Conservation (phyloP, 371 early-diverging fungal genomes). For the Blastocladiella emersonii region DNA sequence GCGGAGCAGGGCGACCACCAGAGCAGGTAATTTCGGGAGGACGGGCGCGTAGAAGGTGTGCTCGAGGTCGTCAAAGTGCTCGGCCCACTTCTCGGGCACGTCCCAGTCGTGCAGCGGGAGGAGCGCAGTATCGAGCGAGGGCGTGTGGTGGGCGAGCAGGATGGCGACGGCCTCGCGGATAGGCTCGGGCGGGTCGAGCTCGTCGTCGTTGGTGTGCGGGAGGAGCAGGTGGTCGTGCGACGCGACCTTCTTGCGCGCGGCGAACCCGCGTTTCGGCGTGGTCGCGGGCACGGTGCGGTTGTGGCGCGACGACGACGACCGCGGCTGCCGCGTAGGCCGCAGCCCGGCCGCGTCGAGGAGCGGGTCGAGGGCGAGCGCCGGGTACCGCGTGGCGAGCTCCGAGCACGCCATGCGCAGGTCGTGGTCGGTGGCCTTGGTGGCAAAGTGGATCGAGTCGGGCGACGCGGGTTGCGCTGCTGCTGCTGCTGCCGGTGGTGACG, state of each 20-base stretch:
- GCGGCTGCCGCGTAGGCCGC: too few relatives aligned
- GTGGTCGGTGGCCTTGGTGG: not conserved
- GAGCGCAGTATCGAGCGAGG: not conserved
- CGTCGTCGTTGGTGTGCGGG: not conserved
- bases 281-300: not conserved
- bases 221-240: not conserved
- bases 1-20: too few relatives aligned
- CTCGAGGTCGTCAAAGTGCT: not conserved
- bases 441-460: too few relatives aligned
- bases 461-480: too few relatives aligned
- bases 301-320: not conserved
- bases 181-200: not conserved
- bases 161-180: not conserved
- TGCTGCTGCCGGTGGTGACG: too few relatives aligned
- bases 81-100: not conserved
- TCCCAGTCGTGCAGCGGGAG: not conserved
- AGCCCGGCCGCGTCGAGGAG: too few relatives aligned
- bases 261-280: not conserved
- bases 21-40: too few relatives aligned
- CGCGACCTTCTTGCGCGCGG: not conserved
- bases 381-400: not conserved
- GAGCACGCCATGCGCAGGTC: not conserved
- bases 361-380: not conserved
- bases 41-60: not conserved
- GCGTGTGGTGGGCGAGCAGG: not conserved